Evolutionary conservation across 2,329 filamentous ascomycete genomes (phyloP).

Genomic region (Cladosporium sp.): DNA sequence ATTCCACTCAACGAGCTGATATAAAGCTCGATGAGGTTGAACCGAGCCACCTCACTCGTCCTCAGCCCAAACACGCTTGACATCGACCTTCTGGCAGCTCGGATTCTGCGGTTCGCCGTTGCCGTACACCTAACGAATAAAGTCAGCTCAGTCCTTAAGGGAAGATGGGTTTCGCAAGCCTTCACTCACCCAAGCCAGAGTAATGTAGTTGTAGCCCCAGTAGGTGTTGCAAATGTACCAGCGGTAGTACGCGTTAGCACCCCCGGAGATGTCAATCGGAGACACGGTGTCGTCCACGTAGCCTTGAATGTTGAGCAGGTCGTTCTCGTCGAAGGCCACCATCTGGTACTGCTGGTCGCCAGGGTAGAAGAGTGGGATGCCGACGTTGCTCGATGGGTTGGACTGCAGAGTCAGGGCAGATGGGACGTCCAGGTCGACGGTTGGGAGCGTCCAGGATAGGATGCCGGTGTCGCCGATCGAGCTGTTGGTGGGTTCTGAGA

Average conservation of each 20-base stretch:
- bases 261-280: slow-evolving; percentile 26
- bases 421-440: slow-evolving; percentile 27
- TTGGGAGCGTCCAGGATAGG: slow-evolving; percentile 25
- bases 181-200: slow-evolving; percentile 36
- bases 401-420: slow-evolving; percentile 12
- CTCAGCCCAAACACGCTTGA: slow-evolving; percentile 29
- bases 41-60: not conserved
- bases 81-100: slow-evolving; percentile 40
- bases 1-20: no score
- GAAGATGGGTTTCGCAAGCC: not conserved
- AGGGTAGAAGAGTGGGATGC: slow-evolving; percentile 38
- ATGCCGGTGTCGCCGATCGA: slow-evolving; percentile 33
- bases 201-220: slow-evolving; percentile 39
- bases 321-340: slow-evolving; percentile 39
- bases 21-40: no score
- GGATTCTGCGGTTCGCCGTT: slow-evolving; percentile 41
- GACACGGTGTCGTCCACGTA: slow-evolving; percentile 38
- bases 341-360: slow-evolving; percentile 20
- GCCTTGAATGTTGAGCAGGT: slow-evolving; percentile 37
- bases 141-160: not conserved
- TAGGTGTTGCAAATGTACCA: slow-evolving; percentile 46
- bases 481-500: slow-evolving; percentile 15
- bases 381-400: slow-evolving; percentile 39
- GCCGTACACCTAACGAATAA: slow-evolving; percentile 28
- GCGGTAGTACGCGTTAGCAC: slow-evolving; percentile 31